Evolutionary conservation across 164 flowering plant species (phyloP).

Genomic region (Tetrastigma voinierianum): DNA sequence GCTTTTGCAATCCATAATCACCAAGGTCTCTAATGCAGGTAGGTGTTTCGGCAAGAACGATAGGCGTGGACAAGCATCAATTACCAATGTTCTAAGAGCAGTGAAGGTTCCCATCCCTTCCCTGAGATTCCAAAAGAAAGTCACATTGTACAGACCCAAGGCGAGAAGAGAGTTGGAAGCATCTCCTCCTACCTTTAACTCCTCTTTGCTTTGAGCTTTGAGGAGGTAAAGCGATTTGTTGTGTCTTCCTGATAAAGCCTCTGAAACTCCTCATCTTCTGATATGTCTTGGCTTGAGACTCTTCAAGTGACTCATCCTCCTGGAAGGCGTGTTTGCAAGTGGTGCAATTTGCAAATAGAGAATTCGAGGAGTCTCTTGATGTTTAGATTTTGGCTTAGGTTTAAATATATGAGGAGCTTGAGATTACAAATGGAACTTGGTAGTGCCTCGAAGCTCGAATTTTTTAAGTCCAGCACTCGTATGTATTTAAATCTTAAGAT

Average conservation of each 20-base stretch:
- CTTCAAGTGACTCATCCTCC: background rate
- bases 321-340: background rate
- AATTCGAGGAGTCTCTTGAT: background rate
- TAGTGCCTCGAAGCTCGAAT: background rate
- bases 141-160: background rate
- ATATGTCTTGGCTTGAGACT: background rate
- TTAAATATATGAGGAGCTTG: background rate
- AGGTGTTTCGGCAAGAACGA: background rate
- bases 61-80: background rate
- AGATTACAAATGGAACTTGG: constrained; percentile 1
- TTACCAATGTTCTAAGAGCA: background rate
- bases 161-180: background rate
- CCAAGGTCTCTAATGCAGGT: background rate
- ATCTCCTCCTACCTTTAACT: background rate
- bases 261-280: background rate
- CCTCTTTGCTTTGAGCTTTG: too few relatives aligned
- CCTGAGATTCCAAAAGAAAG: background rate
- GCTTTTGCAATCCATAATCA: background rate
- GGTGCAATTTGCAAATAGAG: background rate
- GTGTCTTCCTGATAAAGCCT: background rate
- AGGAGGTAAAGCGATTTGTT: background rate
- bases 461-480: background rate
- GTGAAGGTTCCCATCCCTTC: background rate
- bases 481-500: background rate
- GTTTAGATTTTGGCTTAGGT: rapidly evolving